Base-by-base conservation (phyloP, 148 eudicot genomes). In the Fagopyrum tataricum region DNA sequence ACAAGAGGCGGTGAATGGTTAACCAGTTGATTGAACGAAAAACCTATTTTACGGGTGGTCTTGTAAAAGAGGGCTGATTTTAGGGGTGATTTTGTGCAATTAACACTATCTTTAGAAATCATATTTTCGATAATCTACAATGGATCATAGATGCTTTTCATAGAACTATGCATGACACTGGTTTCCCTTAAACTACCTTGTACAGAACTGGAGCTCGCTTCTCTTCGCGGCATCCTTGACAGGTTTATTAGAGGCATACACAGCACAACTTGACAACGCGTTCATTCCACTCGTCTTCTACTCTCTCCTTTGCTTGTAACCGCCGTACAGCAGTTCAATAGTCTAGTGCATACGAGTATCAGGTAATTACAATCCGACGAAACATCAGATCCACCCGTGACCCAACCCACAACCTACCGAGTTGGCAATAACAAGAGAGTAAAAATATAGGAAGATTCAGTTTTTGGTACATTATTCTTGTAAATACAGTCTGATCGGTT, bases 181-280 rank as follows among this genome's bases (percentile, higher is more conserved):
- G 10, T 58, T 0, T 58, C 49, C 64, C 18, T 47, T 43, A 53
- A 73, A 78, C 49, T 23, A 7, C 64, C 64, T 71, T 74, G 51
- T 84, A 88, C 96, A 95, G 97, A 84, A 89, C 66, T 95, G 96
- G 98, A 77, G 83, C 70, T 91, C 98, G 73, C 92, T 95, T 84
- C 73, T 95, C 17, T 70, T 90, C 64, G 97, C 97, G 14, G 98
- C 91, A 79, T 89, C 88, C 5, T 80, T 85, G 18, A 91, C 93
- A 72, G 98, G 98, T 62, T 85, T 95, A 84, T 80, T 95, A 79
- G 98, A 95, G 82, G 98, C 98, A 40, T 95, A 89, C 87, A 95
- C 97, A 26, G 91, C 98, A 48, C 97, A 95, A 77, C 98, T 95
- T 42, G 97, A 95, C 81, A 91, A 95, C 73, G 98, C 98, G 73